Conservation (phyloP, 2,329 filamentous ascomycete species). For the Colletotrichum agaves region DNA sequence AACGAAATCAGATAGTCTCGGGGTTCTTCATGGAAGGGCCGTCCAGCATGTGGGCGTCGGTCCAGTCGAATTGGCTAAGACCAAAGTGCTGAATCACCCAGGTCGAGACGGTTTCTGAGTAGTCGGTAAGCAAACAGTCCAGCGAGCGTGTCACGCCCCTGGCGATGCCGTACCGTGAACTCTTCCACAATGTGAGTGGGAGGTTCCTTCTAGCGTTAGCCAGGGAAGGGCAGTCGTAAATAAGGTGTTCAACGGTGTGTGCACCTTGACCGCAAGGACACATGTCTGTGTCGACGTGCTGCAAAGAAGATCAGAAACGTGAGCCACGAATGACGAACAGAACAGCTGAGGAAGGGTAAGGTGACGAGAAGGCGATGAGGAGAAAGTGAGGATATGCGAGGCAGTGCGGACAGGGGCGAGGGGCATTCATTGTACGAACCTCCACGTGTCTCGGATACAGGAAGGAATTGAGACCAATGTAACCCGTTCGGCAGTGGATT, state of each 20-base stretch:
- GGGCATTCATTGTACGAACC: neutral
- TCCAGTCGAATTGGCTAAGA: constrained; percentile 1
- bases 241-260: constrained; percentile 6
- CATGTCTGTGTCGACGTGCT: constrained; percentile 1
- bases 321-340: neutral
- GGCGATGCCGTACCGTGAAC: neutral
- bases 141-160: neutral
- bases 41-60: constrained; percentile 2
- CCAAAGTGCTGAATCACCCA: constrained; percentile 4
- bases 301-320: neutral
- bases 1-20: too few relatives aligned
- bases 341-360: neutral
- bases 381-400: neutral
- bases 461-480: constrained; percentile 11
- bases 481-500: neutral
- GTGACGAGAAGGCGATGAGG: neutral
- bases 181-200: neutral
- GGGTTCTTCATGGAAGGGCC: constrained; percentile 1
- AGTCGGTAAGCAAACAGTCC: constrained; percentile 7
- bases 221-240: neutral
- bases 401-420: neutral
- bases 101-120: neutral
- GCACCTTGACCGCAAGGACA: constrained; percentile 7
- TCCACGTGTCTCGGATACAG: neutral
- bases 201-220: neutral